These are phyloP conservation scores for Penicillium verhagenii DNA, from an alignment of 495 filamentous ascomycete species.

Conservation along the genomic window DNA sequence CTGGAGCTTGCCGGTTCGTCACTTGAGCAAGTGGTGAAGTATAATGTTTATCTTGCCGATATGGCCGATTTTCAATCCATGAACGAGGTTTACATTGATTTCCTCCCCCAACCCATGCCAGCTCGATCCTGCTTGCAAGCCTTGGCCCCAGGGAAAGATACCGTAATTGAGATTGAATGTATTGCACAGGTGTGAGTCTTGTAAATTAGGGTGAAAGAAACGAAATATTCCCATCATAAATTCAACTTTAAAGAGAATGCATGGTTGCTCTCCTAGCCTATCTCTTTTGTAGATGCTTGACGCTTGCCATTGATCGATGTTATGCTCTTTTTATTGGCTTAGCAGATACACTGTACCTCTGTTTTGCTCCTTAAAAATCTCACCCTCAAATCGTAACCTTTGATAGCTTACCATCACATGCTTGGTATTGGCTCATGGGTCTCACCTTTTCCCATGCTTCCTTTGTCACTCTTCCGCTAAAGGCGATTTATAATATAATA, in stretches of 20 bases:
- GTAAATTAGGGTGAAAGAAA: not conserved
- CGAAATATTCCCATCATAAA: not conserved
- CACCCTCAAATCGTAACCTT: too few species aligned
- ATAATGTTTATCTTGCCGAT: constrained; percentile 64
- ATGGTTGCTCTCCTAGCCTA: too few species aligned
- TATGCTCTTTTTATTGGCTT: too few species aligned
- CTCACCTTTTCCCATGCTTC: too few species aligned
- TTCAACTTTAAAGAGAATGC: not conserved
- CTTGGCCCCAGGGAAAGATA: constrained; percentile 35
- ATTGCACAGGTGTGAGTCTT: constrained; percentile 31
- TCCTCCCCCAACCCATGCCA: constrained; percentile 39
- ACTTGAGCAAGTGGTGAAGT: constrained; percentile 64
- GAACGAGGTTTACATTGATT: constrained; percentile 54
- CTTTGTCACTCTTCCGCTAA: too few species aligned
- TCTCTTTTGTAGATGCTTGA: too few species aligned
- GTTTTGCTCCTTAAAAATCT: too few species aligned
- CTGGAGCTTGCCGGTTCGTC: constrained; percentile 61
- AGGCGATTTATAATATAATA: too few species aligned
- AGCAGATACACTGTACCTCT: too few species aligned
- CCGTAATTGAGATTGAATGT: constrained; percentile 40
- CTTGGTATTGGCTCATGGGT: too few species aligned
- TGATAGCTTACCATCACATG: too few species aligned
- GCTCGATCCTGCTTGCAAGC: constrained; percentile 39
- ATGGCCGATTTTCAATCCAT: constrained; percentile 70
- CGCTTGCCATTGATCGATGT: too few species aligned